Evolutionary conservation across 2,329 filamentous ascomycete genomes (phyloP).

Genomic region (Beauveria sp.): DNA sequence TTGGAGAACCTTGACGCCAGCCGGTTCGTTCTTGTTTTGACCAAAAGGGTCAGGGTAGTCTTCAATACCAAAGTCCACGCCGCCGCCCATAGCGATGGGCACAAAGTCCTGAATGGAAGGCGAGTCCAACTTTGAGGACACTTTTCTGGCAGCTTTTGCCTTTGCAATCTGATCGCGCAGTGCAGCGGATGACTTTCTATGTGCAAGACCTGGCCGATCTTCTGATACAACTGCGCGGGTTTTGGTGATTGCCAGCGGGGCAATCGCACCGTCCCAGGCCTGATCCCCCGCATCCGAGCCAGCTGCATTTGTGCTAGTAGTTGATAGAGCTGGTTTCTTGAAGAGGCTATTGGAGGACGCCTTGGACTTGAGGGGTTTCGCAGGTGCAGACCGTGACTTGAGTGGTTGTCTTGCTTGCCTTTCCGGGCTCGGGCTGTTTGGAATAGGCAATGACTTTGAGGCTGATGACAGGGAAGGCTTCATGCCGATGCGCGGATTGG

Average conservation of each 20-base stretch:
- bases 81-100: slow-evolving; percentile 38
- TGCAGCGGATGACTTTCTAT: slow-evolving; percentile 65
- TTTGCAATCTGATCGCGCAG: slow-evolving; percentile 88
- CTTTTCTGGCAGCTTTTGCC: slow-evolving; percentile 74
- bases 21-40: slow-evolving; percentile 48
- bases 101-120: slow-evolving; percentile 19
- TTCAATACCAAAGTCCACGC: slow-evolving; percentile 42
- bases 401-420: slow-evolving; percentile 24
- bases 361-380: slow-evolving; percentile 40
- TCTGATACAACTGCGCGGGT: slow-evolving; percentile 12
- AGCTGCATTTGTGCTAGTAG: slow-evolving; percentile 20
- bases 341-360: slow-evolving; percentile 47
- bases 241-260: slow-evolving; percentile 16
- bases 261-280: slow-evolving; percentile 25
- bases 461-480: slow-evolving; percentile 17
- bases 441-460: slow-evolving; percentile 19
- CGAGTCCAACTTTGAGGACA: slow-evolving; percentile 23
- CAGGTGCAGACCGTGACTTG: slow-evolving; percentile 35
- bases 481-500: slow-evolving; percentile 19
- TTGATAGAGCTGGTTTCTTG: slow-evolving; percentile 46
- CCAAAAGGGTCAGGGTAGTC: slow-evolving; percentile 61
- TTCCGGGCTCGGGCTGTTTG: slow-evolving; percentile 32
- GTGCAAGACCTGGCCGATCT: slow-evolving; percentile 19
- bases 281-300: slow-evolving; percentile 11
- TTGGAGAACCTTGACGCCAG: slow-evolving; percentile 59